Base-by-base conservation (phyloP, 2,329 filamentous ascomycete species). In the Aureobasidium sp. region DNA sequence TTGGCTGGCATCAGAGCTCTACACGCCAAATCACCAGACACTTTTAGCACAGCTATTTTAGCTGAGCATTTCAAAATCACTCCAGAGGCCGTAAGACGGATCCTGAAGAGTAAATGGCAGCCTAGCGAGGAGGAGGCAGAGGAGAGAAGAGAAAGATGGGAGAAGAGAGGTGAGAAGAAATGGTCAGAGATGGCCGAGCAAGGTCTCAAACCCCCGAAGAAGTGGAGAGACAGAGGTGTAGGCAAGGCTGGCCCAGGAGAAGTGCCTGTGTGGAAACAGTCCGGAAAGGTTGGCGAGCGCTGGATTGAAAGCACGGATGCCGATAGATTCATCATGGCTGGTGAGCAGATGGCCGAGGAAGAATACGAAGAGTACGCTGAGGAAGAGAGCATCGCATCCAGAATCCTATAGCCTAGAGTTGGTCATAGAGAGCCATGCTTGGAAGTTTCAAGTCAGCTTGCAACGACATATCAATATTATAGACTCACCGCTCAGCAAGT, bases 1-100 rank as follows among this genome's bases (percentile, higher is more conserved):
- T 79, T 97, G 36, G 87, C 89, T n/a, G 92, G 91, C 45, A 96
- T 99, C 67, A 86, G 91, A 45, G 87, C 89, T 25, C 79, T 99
- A 36, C 85, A 97, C 73, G 78, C 82, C 30, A 86, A 91, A 67
- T 87, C 91, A 65, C 91, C 93, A 0, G 81, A 88, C 2, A 80
- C 82, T 61, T 97, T 91, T 76, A 89, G 87, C 4, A 95, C 89
- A 0, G 74, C 81, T 16, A 81, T 85, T 39, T 84, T 97, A 14
- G 85, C 93, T 0, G 71, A 85, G 1, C 85, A 91, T 67, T 99
- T 97, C 75, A 81, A 91, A 72, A 80, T 97, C n/a, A 91, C 91
- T 0, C 80, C 89, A 2, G 94, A 99, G 72, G 90, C 86, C 0
- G 89, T 97, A 63, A 85, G 92, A 11, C 84, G 94, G 39, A 96